Base-by-base conservation (phyloP, 345 rosid genomes). In the Erucastrum elatum region DNA sequence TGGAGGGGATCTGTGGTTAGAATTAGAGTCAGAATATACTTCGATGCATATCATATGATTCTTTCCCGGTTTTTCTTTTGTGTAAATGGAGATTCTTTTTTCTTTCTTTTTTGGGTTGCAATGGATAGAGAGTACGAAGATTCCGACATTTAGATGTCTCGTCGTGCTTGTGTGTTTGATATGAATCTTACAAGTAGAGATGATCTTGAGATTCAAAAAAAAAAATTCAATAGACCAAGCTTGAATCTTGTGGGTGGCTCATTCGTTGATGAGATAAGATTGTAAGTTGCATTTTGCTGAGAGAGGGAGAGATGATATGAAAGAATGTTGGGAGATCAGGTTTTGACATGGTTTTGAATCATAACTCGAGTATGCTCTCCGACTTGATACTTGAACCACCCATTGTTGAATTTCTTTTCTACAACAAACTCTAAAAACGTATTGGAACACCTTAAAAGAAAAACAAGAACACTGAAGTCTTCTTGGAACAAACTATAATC, bases 81-180 rank as follows among this genome's bases (percentile, higher is more conserved):
- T 78, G 68, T 78, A 78, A 72, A 71, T 72, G 68, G 68, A 66
- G 61, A 71, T 71, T 6, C 76, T 12, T 65, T 65, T 6, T 16
- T n/a, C 3, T 53, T 53, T 44, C 15, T 21, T 30, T 21, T 12
- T 55, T n/a, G 64, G 64, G 56, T 71, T 56, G 60, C 76, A 44
- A 58, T 72, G 77, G 68, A 78, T 27, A 58, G 44, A 65, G 44
- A 39, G 53, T 30, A 65, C 12, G 13, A 55, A 27, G 61, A 70
- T 64, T 77, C 35, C 8, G 30, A 35, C 62, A 3, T 66, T 15
- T 37, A 61, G 49, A 61, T 13, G 64, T 46, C n/a, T 75, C 3
- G n/a, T 61, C 27, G 3, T 44, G 4, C 60, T 11, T 5, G 58
- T 25, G 71, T 44, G 33, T 11, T 66, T 37, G 30, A 66, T 35